Evolutionary conservation across 2,329 filamentous ascomycete genomes (phyloP), one percentile per base, ranked within the genome.

Genomic region (Hortaea werneckii): DNA sequence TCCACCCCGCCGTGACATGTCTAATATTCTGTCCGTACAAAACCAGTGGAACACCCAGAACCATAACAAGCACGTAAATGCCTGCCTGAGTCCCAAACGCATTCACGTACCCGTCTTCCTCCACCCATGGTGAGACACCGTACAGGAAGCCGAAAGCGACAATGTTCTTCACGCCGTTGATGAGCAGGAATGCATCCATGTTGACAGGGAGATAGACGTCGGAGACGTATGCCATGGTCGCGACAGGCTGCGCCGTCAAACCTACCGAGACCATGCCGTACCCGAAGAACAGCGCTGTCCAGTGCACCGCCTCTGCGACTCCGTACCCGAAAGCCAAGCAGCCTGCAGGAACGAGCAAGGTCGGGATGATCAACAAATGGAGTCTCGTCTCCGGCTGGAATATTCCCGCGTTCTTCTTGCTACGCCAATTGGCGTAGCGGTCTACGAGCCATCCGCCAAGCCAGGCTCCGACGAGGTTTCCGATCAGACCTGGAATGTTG

Each of bases 61-160:
- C 50, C 42, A 67, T 57, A 10, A 68, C 56, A 4, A 53, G 55
- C 5, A 64, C 63, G 41, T 58, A 67, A 5, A 68, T 53, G 2
- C 63, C 65, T 4, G 64, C 63, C 48, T 66, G 60, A 5, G 64
- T 62, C 8, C 65, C 65, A 46, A 66, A 69, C 10, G 55, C 52
- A 40, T 62, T 53, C 8, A 62, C 51, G 50, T 67, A 67, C 4
- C 65, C 65, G 20, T 56, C 54, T 34, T 60, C 45, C 6, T 54
- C 53, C 6, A 65, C 64, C 70, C 69, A 73, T 1, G 67, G 67
- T 3, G 70, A 57, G 20, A 73, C 63, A 1, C 65, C 70, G 40
- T 71, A 70, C 11, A 71, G 50, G 49, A 73, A 71, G 2, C 69
- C 69, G 49, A 73, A 74, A 4, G 69, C 68, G 5, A 72, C 67